Evolutionary conservation across 768 basidiomycete genomes (phyloP), one percentile per base, ranked within the genome.

Genomic region (Scleroderma citrinum): DNA sequence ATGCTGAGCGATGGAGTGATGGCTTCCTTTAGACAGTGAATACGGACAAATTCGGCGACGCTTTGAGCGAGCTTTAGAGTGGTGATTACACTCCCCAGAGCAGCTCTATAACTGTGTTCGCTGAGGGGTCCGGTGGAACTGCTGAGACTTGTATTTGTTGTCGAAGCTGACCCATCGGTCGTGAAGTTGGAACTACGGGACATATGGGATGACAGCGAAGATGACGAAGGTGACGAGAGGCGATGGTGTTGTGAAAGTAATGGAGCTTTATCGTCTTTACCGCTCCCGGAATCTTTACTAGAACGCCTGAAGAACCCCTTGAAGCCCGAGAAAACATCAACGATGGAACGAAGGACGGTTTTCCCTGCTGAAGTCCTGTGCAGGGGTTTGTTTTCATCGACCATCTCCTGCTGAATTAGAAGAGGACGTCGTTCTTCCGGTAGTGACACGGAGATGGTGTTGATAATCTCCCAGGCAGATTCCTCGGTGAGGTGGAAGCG

Each of bases 391-490:
- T 44, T 8, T 17, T 44, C 43, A 23, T 44, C 43, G 3, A 44
- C 43, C 43, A 44, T 29, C n/a, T 44, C 43, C n/a, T 23, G 24
- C 19, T 44, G 43, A 31, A 44, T 44, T 14, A 26, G 43, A 29
- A 44, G 43, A 8, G 34, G 34, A 5, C n/a, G 34, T 4, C 34
- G 34, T 13, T 35, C 34, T 5, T 5, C 34, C 5, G 34, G 24
- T 12, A 5, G 31, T 3, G n/a, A 31, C 17, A 21, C 44, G 4
- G 34, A 23, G 21, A 48, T 40, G 19, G 52, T 44, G 12, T 60
- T 49, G 26, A 69, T 47, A 20, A 69, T 61, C 2, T 56, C 46
- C 61, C 62, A 59, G 21, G 70, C 68, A 8, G 63, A 63, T 3
- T 49, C 48, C 4, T 17, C 31, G 0, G 56, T 53, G 5, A 48